Evolutionary conservation across 768 basidiomycete genomes (phyloP).

Genomic region (Scleroderma citrinum): DNA sequence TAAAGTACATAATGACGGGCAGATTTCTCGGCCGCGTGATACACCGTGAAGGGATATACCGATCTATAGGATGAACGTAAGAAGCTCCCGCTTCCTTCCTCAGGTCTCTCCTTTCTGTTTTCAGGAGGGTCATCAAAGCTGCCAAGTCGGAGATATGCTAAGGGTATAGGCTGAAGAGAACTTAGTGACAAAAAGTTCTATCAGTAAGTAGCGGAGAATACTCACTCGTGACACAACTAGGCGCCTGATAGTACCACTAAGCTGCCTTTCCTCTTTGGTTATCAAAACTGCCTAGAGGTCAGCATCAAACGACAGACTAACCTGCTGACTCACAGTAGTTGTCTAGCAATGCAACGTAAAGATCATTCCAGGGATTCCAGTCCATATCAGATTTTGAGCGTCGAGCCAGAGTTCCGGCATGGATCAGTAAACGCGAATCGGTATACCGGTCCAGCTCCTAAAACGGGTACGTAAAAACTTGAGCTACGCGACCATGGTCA

Average conservation of each 20-base stretch:
- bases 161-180: conserved; percentile 60
- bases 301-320: conserved; percentile 1
- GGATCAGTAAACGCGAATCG: conserved; percentile 65
- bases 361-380: conserved; percentile 66
- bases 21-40: conserved; percentile 54
- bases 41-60: conserved; percentile 74
- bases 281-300: conserved; percentile 47
- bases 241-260: conserved; percentile 43
- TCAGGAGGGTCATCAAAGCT: conserved; percentile 57
- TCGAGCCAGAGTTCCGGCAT: conserved; percentile 60
- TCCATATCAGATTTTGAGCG: conserved; percentile 57
- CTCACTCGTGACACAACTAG: conserved; percentile 63
- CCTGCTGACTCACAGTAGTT: conserved; percentile 57
- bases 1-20: conserved; percentile 69
- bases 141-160: conserved; percentile 72
- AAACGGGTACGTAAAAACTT: conserved; percentile 5
- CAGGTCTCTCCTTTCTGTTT: conserved; percentile 53
- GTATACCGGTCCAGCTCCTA: conserved; percentile 78
- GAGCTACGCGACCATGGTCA: conserved; percentile 1
- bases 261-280: conserved; percentile 52
- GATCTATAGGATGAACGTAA: conserved; percentile 46
- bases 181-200: conserved; percentile 4
- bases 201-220: conserved; percentile 1
- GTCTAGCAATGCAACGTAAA: conserved; percentile 64
- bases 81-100: conserved; percentile 50